These are phyloP conservation scores for Lasiosphaeria miniovina DNA, from an alignment of 495 filamentous ascomycete genomes.

Conservation along the genomic window DNA sequence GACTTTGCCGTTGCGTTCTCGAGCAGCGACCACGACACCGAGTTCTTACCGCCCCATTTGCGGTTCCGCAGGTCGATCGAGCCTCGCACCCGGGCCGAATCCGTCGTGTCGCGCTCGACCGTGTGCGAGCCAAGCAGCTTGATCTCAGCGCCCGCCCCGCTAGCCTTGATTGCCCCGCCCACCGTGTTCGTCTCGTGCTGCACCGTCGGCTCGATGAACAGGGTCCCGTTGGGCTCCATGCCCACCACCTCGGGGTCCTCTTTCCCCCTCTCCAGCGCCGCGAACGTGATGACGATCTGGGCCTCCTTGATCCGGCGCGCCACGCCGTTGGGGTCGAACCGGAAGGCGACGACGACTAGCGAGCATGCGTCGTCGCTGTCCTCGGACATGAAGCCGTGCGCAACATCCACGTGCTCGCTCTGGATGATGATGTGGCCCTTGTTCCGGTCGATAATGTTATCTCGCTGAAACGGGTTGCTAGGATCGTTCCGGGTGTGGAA, in stretches of 20 bases:
- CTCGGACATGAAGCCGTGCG: conserved; percentile 18
- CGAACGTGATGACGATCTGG: conserved; percentile 18
- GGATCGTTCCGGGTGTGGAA: conserved; percentile 23
- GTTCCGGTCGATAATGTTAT: conserved; percentile 15
- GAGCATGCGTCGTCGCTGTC: conserved; percentile 9
- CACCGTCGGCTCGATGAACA: conserved; percentile 8
- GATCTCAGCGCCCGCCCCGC: conserved; percentile 1
- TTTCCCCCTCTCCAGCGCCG: neutral
- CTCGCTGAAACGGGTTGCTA: conserved; percentile 13
- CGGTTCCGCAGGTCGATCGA: conserved; percentile 15
- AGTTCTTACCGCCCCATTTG: conserved; percentile 19
- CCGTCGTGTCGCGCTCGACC: conserved; percentile 11
- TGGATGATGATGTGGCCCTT: conserved; percentile 20
- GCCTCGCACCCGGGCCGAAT: conserved; percentile 16
- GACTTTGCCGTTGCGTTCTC: conserved; percentile 23
- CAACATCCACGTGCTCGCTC: conserved; percentile 15
- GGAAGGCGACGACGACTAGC: conserved; percentile 24
- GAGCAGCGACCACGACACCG: conserved; percentile 19
- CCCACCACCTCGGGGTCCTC: conserved; percentile 16
- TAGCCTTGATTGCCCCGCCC: neutral
- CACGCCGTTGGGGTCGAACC: conserved; percentile 19
- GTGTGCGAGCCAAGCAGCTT: conserved; percentile 8
- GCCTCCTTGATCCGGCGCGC: conserved; percentile 16
- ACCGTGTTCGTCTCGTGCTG: conserved; percentile 10
- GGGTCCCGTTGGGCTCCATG: conserved; percentile 12